Percentiles rank a stretch among this genome's conserved stretches.
phyloP scores from a whole-genome alignment of 2,329 filamentous ascomycete genomes.

The Phaeosphaeria sp. region DNA sequence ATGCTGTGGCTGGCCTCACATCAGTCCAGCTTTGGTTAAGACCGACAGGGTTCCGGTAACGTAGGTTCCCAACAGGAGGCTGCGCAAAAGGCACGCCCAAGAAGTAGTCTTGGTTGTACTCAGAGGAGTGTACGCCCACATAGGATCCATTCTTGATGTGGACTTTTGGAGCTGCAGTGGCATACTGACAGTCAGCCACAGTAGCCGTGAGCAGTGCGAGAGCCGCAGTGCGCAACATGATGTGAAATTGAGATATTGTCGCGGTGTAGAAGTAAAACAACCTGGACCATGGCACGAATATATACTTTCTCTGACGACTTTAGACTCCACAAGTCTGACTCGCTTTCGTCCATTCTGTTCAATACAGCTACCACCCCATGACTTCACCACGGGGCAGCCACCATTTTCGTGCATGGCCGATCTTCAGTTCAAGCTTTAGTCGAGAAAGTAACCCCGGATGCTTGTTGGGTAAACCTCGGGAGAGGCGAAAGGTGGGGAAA shows the following conservation, averaged over 20 bases:
- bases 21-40: conserved; percentile 52
- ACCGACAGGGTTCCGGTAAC: conserved; percentile 58
- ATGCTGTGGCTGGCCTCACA: conserved; percentile 46
- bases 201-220: conserved; percentile 20
- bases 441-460: neutral
- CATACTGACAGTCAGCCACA: conserved; percentile 14
- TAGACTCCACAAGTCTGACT: neutral
- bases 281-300: neutral
- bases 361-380: neutral
- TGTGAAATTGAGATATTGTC: neutral
- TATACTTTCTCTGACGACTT: neutral
- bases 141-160: conserved; percentile 54
- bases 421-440: neutral
- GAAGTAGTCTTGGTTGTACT: conserved; percentile 55
- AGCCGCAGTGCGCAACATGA: conserved; percentile 21
- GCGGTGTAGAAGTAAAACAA: neutral
- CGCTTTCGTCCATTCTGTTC: neutral
- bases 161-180: conserved; percentile 36
- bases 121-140: conserved; percentile 44
- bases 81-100: conserved; percentile 58
- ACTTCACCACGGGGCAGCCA: neutral
- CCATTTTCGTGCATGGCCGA: neutral
- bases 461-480: neutral
- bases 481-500: neutral
- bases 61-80: conserved; percentile 50